Conservation (phyloP, 2,329 filamentous ascomycete species). For the Trichophyton simii region DNA sequence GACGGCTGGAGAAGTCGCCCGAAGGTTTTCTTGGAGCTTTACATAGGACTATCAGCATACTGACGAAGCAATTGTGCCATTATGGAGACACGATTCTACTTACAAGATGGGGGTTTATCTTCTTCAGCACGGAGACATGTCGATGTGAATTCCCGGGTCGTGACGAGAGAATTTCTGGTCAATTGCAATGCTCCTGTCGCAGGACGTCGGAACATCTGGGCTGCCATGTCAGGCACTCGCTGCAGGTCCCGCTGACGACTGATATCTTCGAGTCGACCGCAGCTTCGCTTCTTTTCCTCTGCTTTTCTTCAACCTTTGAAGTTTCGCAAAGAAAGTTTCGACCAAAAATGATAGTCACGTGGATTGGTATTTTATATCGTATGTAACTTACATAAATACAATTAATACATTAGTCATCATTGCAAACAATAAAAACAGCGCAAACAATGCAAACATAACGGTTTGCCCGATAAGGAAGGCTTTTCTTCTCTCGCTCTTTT, state of each 20-base stretch:
- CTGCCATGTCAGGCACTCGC: not conserved
- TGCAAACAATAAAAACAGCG: not conserved
- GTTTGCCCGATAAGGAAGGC: not conserved
- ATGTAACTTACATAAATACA: not conserved
- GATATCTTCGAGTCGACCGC: not conserved
- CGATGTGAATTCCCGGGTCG: constrained; percentile 2
- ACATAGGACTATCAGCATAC: not conserved
- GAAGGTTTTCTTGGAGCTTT: not conserved
- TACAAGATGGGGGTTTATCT: not conserved
- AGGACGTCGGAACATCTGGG: not conserved
- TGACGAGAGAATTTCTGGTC: not conserved
- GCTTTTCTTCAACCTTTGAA: not conserved
- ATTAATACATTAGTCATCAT: not conserved
- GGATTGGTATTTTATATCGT: not conserved
- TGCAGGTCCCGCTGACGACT: not conserved
- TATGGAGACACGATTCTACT: not conserved
- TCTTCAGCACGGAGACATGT: not conserved
- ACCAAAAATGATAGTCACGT: not conserved
- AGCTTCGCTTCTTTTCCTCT: not conserved
- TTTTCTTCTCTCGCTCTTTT: not conserved
- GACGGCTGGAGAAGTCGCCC: not conserved
- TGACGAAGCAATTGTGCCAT: not conserved
- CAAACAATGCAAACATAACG: not conserved
- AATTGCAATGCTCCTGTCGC: not conserved
- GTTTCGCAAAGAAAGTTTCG: not conserved